phyloP scores from a whole-genome alignment of 139 green algal species.

The Pseudopediastrum boryanum region DNA sequence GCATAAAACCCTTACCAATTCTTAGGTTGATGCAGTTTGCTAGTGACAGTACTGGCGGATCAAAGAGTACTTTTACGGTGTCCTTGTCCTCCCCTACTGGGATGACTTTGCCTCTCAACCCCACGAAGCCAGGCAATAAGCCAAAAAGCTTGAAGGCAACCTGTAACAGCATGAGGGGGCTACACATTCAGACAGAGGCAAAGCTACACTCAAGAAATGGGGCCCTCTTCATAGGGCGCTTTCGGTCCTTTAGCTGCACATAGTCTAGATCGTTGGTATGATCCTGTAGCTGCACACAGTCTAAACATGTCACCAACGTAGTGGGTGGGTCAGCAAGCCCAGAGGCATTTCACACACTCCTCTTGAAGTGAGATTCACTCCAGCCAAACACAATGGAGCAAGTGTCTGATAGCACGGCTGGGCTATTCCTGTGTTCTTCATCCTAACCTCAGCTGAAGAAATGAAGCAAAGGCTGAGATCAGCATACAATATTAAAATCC shows the following conservation, averaged over 20 bases:
- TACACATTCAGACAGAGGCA: no score
- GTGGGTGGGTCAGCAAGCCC: background rate
- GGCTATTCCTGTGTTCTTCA: no score
- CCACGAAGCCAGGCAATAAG: conserved; percentile 62
- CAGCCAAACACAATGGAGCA: no score
- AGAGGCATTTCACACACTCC: background rate
- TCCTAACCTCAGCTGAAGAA: no score
- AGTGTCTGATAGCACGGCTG: no score
- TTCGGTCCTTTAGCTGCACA: background rate
- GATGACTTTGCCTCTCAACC: conserved; percentile 63
- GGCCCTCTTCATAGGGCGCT: background rate
- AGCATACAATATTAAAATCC: no score
- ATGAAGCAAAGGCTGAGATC: no score
- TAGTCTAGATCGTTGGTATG: background rate
- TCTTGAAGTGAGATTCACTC: no score
- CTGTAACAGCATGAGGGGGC: conserved; percentile 38
- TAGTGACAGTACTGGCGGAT: conserved; percentile 64
- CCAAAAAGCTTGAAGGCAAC: conserved; percentile 71
- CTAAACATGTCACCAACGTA: no score
- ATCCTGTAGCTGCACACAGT: background rate
- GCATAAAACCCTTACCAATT: conserved; percentile 51
- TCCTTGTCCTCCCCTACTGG: conserved; percentile 47
- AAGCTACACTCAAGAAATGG: background rate
- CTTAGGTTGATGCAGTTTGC: conserved; percentile 50
- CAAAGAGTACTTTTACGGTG: conserved; percentile 79